Base-by-base conservation (phyloP, 768 basidiomycete genomes). In the Russula olivacea region DNA sequence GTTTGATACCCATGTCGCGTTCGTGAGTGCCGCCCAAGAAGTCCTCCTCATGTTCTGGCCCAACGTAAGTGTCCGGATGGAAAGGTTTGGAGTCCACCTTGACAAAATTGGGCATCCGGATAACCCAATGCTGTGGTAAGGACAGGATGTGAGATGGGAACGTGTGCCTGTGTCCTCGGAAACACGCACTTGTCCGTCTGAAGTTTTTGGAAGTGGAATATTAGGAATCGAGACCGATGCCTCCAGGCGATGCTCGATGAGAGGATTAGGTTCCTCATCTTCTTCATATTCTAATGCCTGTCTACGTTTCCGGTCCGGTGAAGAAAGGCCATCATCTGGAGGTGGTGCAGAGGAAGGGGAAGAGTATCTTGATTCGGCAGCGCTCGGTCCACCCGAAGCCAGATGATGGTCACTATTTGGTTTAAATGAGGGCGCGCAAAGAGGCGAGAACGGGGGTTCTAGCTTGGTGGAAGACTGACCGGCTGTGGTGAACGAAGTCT, bases 91-190 rank as follows among this genome's bases (percentile, higher is more conserved):
- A 82, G 69, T 95, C 91, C 56, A 97, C 81, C 70, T 88, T 87
- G 61, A 99, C 86, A 71, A 91, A 97, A 71, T 91, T 91, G n/a
- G 96, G 97, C 72, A 97, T 84, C 47, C 91, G 86, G 59, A 96
- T 84, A 57, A 93, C 88, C 94, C 94, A 98, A 68, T 87, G 85
- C 92, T 93, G 55, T n/a, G n/a, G 45, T 17, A 65, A 54, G 57
- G 9, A 49, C 52, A 65, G 36, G 19, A 32, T 30, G 54, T 30
- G 67, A 60, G 51, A 17, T 23, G 63, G 58, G 11, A 32, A 54
- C 25, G 23, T 57, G 50, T 12, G 21, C 32, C 34, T 48, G 32
- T 52, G 28, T 28, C 58, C 61, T 41, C 54, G 40, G 34, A 55
- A 50, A 54, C 15, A 71, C 85, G 77, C 73, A 95, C 95, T 71